These are phyloP conservation scores for Durusdinium trenchii DNA, from an alignment of 73 alveolate species.

Conservation along the genomic window DNA sequence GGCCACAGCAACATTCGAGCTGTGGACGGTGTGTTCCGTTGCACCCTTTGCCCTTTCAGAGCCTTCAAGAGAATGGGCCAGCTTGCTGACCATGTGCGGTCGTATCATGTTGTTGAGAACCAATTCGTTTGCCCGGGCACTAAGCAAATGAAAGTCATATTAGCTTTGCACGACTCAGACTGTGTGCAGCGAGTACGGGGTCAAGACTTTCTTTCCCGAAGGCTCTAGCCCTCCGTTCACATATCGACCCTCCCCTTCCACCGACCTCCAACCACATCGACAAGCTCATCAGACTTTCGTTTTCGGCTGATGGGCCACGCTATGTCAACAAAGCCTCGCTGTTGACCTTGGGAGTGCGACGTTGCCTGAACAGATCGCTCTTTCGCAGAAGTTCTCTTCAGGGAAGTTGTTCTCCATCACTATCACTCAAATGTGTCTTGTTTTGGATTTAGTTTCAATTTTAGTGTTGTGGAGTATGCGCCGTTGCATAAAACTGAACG, in stretches of 20 bases:
- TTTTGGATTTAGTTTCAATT: too few species aligned
- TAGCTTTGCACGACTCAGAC: constrained; percentile 44
- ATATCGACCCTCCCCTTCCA: background rate
- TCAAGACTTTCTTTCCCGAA: background rate
- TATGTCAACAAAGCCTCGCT: background rate
- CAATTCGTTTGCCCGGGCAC: constrained; percentile 23
- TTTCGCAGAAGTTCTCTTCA: too few species aligned
- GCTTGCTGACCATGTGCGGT: background rate
- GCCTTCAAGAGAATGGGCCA: background rate
- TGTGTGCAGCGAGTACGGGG: background rate
- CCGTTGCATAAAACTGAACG: too few species aligned
- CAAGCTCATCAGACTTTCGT: background rate
- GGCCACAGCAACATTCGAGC: background rate
- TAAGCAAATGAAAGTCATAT: constrained; percentile 33
- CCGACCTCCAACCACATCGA: constrained; percentile 2
- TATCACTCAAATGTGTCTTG: too few species aligned
- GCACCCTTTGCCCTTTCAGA: constrained; percentile 28
- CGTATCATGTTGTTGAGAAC: background rate
- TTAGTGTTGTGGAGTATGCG: too few species aligned
- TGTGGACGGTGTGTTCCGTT: background rate
- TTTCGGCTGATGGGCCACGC: background rate
- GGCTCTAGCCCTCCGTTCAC: background rate
- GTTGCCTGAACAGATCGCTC: background rate
- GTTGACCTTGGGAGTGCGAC: background rate
- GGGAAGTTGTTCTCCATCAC: too few species aligned